Evolutionary conservation across 2,329 filamentous ascomycete species (phyloP).

Genomic region (Penicillium brevicompactum): DNA sequence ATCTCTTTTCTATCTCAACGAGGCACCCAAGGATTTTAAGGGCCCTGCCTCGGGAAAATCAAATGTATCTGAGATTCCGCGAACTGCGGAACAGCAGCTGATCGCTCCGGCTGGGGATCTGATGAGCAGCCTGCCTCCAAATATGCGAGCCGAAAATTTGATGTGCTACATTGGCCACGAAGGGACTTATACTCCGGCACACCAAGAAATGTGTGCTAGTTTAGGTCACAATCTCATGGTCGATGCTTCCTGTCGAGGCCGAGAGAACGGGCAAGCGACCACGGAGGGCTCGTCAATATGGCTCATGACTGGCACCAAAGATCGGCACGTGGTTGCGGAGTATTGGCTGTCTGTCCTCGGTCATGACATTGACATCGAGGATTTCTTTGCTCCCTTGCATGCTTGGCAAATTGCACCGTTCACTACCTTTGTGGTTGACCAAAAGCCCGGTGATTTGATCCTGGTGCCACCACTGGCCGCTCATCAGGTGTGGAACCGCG

Average conservation of each 20-base stretch:
- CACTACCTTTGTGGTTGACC: slow-evolving; percentile 88
- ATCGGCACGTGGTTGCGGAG: slow-evolving; percentile 85
- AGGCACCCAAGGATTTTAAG: slow-evolving; percentile 64
- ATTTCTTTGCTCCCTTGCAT: slow-evolving; percentile 93
- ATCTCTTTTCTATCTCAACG: slow-evolving; percentile 87
- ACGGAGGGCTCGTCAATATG: slow-evolving; percentile 88
- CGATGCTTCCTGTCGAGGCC: slow-evolving; percentile 69
- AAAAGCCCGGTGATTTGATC: slow-evolving; percentile 87
- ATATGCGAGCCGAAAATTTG: slow-evolving; percentile 92
- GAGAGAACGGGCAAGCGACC: slow-evolving; percentile 68
- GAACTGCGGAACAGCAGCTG: slow-evolving; percentile 55
- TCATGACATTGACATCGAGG: slow-evolving; percentile 95
- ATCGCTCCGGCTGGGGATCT: slow-evolving; percentile 80
- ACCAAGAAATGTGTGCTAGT: slow-evolving; percentile 96
- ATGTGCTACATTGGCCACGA: slow-evolving; percentile 99
- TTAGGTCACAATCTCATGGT: slow-evolving; percentile 99
- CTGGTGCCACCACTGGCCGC: slow-evolving; percentile 89
- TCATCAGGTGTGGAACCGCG: slow-evolving; percentile 98
- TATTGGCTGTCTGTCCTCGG: slow-evolving; percentile 92
- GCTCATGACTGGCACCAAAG: slow-evolving; percentile 98
- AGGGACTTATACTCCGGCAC: slow-evolving; percentile 92
- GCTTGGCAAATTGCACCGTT: slow-evolving; percentile 96
- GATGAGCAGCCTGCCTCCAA: slow-evolving; percentile 85
- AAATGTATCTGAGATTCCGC: slow-evolving; percentile 42
- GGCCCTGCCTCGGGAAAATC: slow-evolving; percentile 56